Base-by-base conservation (phyloP, 768 basidiomycete species). In the Ramaria rubella region DNA sequence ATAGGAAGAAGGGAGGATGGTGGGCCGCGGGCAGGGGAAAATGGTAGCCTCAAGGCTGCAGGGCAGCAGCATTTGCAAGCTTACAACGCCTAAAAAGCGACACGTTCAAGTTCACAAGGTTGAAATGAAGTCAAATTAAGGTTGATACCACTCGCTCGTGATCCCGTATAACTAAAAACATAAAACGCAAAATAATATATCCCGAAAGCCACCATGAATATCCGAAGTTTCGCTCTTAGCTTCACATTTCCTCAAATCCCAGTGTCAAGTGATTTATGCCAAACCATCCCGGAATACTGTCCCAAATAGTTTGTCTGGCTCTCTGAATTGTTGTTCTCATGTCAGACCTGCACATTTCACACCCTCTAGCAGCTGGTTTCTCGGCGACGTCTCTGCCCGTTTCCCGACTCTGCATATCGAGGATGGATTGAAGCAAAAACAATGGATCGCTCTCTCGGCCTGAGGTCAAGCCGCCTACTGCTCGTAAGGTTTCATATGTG, bases 361-460 rank as follows among this genome's bases (percentile, higher is more conserved):
- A 88, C 23, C 46, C 46, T 27, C 46, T 48, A 27, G 46, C 29
- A 19, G 46, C 29, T 73, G 76, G 81, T 69, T 65, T 72, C 55
- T 77, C 73, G 3, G 55, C 60, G 38, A 84, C 85, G 65, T 85
- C 81, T 46, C 81, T 80, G 66, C 86, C 87, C 65, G 88, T 86
- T 50, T 77, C 83, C 49, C 87, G 73, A 21, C 77, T 75, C 44
- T 89, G 73, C 87, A 89, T 88, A 62, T 86, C 86, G 53, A 75
- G 73, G 15, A 82, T 82, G 68, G 87, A 87, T 4, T 73, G 63
- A 43, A 90, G 77, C 55, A 86, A 85, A 64, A 77, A 86, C 23
- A 90, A 68, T 51, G 85, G 83, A 64, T 90, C 87, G 3, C 82
- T 86, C 63, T 89, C 86, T 24, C 87, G 75, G 46, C 87, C 87